Evolutionary conservation across 2,329 filamentous ascomycete species (phyloP), one percentile per base, ranked within the genome.

Genomic region (Diaporthe ilicicola): DNA sequence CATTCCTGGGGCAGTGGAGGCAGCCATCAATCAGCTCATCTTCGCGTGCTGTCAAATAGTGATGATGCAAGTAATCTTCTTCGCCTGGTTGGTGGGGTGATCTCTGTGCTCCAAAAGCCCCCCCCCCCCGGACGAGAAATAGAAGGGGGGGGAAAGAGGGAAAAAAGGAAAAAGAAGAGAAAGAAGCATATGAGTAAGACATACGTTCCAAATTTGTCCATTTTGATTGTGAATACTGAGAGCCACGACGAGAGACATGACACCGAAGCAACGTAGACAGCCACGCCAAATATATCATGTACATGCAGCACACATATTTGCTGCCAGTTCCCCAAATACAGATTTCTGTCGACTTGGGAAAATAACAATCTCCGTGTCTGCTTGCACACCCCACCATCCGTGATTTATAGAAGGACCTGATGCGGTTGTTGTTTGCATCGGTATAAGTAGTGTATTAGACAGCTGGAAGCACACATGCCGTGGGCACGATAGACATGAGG

Each of bases 31-130:
- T 62, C 59, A 62, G 59, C 42, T 44, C 59, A 62, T 37, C 29
- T 37, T 29, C 46, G 34, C 42, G 42, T 34, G 10, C 42, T 8
- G 17, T 62, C 13, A 19, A 48, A 42, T 12, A 32, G 59, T 42
- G 7, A 48, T 34, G 59, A 62, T 62, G 59, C 59, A 62, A 24
- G 59, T 62, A 62, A 62, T 62, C 42, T 48, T 48, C 59, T 48
- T 9, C 3, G 29, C 27, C n/a, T 7, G 59, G 42, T 62, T 62
- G 27, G 59, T 62, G 29, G 59, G 59, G 42, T 37, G 59, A 62
- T 24, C 15, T 22, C 27, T n/a, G 27, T 24, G 42, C 7, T 17
- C n/a, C 42, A 24, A n/a, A n/a, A 24, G 19, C 17, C 27, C 6
- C n/a, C n/a, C n/a, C n/a, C n/a, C n/a, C n/a, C n/a, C n/a, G n/a